Evolutionary conservation across 1,284 basidiomycete genomes (phyloP), one percentile per base, ranked within the genome.

Genomic region (Porphyrellus sp.): DNA sequence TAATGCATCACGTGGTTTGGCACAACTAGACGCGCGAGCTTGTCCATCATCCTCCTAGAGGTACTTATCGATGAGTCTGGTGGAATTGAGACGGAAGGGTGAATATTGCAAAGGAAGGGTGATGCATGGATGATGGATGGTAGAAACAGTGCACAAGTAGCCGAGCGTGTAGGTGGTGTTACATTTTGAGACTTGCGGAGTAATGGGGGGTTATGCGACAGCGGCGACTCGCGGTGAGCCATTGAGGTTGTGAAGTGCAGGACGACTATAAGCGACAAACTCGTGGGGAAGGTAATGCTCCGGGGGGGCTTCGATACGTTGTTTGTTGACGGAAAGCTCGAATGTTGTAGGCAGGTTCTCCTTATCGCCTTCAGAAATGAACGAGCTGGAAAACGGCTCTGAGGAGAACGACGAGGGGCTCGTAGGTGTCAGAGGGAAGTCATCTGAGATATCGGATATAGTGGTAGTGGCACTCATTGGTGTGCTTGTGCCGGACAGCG

Each of bases 201-300:
- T 53, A 46, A 50, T 52, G 51, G 33, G 43, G 47, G 51, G 43
- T 72, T 82, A 87, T 77, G 81, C 77, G 59, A 81, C 79, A 67
- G 83, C 73, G 58, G 79, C 71, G 56, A 70, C 62, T 53, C 67
- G 68, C 24, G 71, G 73, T 35, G 75, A 70, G 56, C 72, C 67
- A 60, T 81, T 81, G 64, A 78, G 77, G 67, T 77, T 85, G 67
- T 89, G 86, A 45, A 90, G 79, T 57, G 82, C 85, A 48, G 81
- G 79, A 38, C 87, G 84, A 65, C 86, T 81, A 68, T 86, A 85
- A 37, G 79, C 71, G 59, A 89, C 83, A 66, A 85, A 88, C 72
- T 90, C 88, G 65, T 89, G 85, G 3, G 88, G 85, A 53, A 88
- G 78, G 67, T 78, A 88, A 65, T 90, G 85, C 53, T 89, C 87